Evolutionary conservation across 2,329 filamentous ascomycete genomes (phyloP).

Genomic region (Monosporascus sp.): DNA sequence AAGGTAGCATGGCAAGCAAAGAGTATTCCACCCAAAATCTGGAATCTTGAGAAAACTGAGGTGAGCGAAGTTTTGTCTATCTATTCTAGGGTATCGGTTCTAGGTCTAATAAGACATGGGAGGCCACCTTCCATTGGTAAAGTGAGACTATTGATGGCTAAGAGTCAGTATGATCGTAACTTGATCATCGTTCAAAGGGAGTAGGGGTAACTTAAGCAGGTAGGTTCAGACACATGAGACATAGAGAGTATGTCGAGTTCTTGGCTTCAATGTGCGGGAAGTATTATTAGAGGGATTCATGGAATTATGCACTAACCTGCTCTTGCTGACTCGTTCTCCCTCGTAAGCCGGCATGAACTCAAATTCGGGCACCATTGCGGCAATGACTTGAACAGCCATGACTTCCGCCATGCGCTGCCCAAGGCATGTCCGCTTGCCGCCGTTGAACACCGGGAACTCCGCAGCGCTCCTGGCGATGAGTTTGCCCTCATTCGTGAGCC

Average conservation of each 20-base stretch:
- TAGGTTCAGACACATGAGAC: not conserved
- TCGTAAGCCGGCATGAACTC: conserved; percentile 43
- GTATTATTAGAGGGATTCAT: not conserved
- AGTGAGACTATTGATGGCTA: conserved; percentile 35
- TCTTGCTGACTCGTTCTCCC: conserved; percentile 50
- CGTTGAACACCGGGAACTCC: conserved; percentile 63
- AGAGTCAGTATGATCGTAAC: not conserved
- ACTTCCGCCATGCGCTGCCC: conserved; percentile 62
- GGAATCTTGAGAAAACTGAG: no score
- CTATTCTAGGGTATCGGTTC: not conserved
- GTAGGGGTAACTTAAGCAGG: not conserved
- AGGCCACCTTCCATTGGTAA: conserved; percentile 60
- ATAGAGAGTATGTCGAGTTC: not conserved
- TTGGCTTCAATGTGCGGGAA: not conserved
- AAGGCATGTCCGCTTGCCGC: conserved; percentile 55
- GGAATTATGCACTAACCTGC: conserved; percentile 31
- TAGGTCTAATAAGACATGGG: conserved; percentile 36
- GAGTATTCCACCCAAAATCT: no score
- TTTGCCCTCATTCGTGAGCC: conserved; percentile 40
- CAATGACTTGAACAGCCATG: conserved; percentile 52
- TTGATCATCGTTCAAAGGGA: no score
- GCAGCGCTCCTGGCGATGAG: conserved; percentile 41
- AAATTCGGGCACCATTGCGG: conserved; percentile 43
- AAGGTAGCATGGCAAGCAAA: no score
- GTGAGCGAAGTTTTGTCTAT: no score